phyloP scores from a whole-genome alignment of 2,329 filamentous ascomycete species.

The Alternaria metachromatica region DNA sequence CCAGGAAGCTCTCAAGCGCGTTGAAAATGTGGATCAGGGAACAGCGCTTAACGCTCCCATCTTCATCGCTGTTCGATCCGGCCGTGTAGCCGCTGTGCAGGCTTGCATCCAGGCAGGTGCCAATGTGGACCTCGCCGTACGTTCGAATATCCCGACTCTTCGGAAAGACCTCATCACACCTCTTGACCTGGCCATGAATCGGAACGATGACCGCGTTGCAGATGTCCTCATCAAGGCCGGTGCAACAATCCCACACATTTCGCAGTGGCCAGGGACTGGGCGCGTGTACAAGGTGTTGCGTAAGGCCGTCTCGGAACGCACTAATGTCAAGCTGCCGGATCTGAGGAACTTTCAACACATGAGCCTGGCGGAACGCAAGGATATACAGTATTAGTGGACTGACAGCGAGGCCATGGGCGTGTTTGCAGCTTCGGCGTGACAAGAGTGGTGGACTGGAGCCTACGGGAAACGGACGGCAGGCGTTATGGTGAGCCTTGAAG shows the following conservation, averaged over 20 bases:
- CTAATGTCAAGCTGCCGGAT: background rate
- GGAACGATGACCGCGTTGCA: accelerated
- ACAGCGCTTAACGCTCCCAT: background rate
- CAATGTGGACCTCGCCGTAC: background rate
- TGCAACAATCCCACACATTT: background rate
- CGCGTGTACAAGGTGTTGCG: background rate
- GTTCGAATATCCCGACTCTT: background rate
- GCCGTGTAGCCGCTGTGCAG: background rate
- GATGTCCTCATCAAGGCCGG: background rate
- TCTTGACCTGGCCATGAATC: background rate
- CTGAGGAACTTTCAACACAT: background rate
- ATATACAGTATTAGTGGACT: background rate
- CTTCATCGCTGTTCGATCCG: background rate
- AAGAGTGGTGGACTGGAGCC: background rate
- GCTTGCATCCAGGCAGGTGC: background rate
- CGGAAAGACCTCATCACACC: background rate
- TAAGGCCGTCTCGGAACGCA: background rate
- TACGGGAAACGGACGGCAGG: background rate
- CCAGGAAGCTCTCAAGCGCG: background rate
- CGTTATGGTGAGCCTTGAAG: background rate
- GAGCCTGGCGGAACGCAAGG: background rate
- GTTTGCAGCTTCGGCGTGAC: background rate
- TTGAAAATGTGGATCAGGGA: background rate
- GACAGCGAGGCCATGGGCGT: background rate
- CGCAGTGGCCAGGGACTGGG: background rate